phyloP scores from a whole-genome alignment of 83 land plant genomes.

The Thuja plicata region DNA sequence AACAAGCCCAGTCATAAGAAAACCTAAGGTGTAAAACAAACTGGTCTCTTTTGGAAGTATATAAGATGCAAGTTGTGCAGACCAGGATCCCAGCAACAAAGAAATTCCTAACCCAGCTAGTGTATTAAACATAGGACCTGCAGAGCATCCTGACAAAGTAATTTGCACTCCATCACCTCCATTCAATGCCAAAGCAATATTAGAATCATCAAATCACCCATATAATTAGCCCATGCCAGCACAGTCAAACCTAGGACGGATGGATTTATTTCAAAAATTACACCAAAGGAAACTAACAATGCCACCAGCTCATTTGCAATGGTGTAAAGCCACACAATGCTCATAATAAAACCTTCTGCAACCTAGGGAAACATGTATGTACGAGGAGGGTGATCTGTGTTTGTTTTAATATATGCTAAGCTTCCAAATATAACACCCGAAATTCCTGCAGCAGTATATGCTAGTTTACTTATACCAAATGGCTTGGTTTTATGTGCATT shows the following conservation, averaged over 20 bases:
- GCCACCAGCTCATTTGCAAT: slow-evolving; percentile 86
- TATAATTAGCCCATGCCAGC: slow-evolving; percentile 91
- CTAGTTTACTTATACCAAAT: not conserved
- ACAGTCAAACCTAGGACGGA: slow-evolving; percentile 80
- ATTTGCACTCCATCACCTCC: slow-evolving; percentile 86
- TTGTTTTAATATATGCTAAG: slow-evolving; percentile 55
- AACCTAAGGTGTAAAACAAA: slow-evolving; percentile 58
- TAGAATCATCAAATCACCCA: slow-evolving; percentile 92
- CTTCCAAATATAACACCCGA: slow-evolving; percentile 43
- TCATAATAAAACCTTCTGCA: slow-evolving; percentile 80
- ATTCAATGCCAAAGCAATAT: slow-evolving; percentile 67
- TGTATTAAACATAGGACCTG: slow-evolving; percentile 89
- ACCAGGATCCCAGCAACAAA: slow-evolving; percentile 63
- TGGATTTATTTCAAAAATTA: slow-evolving; percentile 66
- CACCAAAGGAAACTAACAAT: slow-evolving; percentile 66
- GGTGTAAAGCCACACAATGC: slow-evolving; percentile 82
- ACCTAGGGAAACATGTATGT: slow-evolving; percentile 72
- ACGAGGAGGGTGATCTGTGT: slow-evolving; percentile 59
- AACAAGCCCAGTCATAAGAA: slow-evolving; percentile 58
- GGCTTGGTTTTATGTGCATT: slow-evolving; percentile 26
- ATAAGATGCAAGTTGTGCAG: slow-evolving; percentile 40
- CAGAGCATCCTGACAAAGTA: slow-evolving; percentile 91
- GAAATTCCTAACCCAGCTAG: slow-evolving; percentile 72
- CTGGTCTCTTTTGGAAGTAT: slow-evolving; percentile 49
- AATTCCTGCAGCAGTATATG: slow-evolving; percentile 27